phyloP scores from a whole-genome alignment of 257 asterid species.

The Thymus mandschuricus region DNA sequence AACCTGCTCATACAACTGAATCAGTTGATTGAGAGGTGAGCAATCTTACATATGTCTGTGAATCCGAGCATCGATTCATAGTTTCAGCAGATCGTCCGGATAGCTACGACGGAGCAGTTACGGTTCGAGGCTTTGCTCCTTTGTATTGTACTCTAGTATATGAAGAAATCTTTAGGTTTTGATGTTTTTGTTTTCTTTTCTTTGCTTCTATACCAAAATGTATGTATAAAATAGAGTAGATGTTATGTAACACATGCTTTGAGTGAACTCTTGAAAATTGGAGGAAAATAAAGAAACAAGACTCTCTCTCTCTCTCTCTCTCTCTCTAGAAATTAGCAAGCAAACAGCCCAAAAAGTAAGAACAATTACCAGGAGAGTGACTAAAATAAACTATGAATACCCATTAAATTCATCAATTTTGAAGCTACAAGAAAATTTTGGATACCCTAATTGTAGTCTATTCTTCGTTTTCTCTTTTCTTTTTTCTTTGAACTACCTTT shows the following conservation, averaged over 20 bases:
- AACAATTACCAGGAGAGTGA: not conserved
- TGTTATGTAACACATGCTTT: too few relatives aligned
- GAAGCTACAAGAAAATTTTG: constrained; percentile 11
- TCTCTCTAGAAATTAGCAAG: too few relatives aligned
- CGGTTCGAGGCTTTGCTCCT: constrained; percentile 2
- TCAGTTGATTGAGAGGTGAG: not conserved
- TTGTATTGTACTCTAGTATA: not conserved
- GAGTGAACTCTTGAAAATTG: too few relatives aligned
- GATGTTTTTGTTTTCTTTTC: not conserved
- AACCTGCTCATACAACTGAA: not conserved
- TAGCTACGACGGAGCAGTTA: too few relatives aligned
- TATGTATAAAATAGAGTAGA: too few relatives aligned
- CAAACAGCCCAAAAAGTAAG: not conserved
- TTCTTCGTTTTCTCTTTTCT: not conserved
- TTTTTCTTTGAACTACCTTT: not conserved
- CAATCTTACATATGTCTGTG: not conserved
- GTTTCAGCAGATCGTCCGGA: not conserved
- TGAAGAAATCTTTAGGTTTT: not conserved
- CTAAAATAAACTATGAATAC: not conserved
- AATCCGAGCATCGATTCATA: not conserved
- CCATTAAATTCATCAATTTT: not conserved
- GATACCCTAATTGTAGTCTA: not conserved
- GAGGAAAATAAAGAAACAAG: too few relatives aligned
- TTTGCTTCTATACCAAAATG: too few relatives aligned
- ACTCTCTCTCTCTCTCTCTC: too few relatives aligned